Conservation (phyloP, 2,329 filamentous ascomycete genomes). For the Fusarium verticillioides region DNA sequence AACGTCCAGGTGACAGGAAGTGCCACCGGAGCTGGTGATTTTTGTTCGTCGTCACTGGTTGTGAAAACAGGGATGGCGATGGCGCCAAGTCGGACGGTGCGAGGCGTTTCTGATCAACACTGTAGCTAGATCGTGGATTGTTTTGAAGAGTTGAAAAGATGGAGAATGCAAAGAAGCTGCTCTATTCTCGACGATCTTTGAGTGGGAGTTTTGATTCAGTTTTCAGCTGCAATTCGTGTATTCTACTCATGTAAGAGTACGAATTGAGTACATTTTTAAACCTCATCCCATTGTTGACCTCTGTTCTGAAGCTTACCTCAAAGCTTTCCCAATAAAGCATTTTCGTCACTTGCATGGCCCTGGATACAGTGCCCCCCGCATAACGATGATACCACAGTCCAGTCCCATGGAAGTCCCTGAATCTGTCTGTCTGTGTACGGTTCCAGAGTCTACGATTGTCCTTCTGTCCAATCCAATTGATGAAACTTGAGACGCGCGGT, state of each 20-base stretch:
- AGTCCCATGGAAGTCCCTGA: constrained; percentile 12
- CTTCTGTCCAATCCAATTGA: background rate
- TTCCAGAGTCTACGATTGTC: constrained; percentile 17
- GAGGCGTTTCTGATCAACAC: constrained; percentile 34
- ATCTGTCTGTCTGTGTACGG: background rate
- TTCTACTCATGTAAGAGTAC: background rate
- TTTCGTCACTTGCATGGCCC: constrained; percentile 24
- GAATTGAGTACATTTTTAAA: constrained; percentile 35
- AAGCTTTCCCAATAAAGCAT: constrained; percentile 7
- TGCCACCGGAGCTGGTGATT: constrained; percentile 41
- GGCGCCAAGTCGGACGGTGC: constrained; percentile 42
- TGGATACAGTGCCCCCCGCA: constrained; percentile 46
- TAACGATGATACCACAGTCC: constrained; percentile 41
- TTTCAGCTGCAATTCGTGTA: background rate
- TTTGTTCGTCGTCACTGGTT: constrained; percentile 41
- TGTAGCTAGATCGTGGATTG: constrained; percentile 25
- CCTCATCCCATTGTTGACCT: constrained; percentile 16
- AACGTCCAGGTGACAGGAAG: constrained; percentile 41
- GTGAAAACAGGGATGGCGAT: constrained; percentile 44
- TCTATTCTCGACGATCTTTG: background rate
- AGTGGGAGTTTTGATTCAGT: background rate
- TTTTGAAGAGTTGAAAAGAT: constrained; percentile 7
- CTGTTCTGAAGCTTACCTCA: constrained; percentile 13
- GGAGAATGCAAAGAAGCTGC: background rate
- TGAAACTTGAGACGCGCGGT: constrained; percentile 21